Percentiles rank a stretch among this genome's conserved stretches.
Conservation (phyloP, 140 eudicot genomes). For the Oenanthe javanica region DNA sequence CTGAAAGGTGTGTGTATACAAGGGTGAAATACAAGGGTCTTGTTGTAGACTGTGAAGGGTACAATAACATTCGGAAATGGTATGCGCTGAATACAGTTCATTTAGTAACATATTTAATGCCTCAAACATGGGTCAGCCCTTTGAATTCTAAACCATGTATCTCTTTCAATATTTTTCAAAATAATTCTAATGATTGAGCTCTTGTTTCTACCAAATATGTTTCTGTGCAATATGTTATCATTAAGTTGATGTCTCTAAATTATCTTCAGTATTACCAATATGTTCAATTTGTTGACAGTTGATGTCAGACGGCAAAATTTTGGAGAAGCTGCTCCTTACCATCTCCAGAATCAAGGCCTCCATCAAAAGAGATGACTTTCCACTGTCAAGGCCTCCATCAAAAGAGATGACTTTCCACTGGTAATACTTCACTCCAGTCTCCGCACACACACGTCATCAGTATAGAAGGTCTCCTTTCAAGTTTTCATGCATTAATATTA, state of each 20-base stretch:
- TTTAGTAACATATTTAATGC: background rate
- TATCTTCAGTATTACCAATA: background rate
- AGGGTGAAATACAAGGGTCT: background rate
- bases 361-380: too few species aligned
- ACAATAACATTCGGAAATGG: background rate
- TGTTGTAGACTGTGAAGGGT: background rate
- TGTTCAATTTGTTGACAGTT: conserved; percentile 47
- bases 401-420: conserved; percentile 15
- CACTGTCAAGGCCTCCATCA: background rate
- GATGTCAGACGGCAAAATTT: conserved; percentile 80
- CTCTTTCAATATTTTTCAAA: background rate
- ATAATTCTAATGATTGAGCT: background rate
- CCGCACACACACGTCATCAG: background rate
- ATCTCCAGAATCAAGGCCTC: conserved; percentile 19
- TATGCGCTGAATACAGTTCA: background rate
- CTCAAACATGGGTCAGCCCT: background rate
- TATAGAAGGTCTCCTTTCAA: background rate
- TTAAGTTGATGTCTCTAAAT: background rate
- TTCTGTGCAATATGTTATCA: background rate
- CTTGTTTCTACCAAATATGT: background rate
- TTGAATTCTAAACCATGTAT: background rate
- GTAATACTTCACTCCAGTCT: background rate
- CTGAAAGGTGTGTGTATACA: too few species aligned
- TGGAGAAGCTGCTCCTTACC: conserved; percentile 59
- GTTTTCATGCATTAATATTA: background rate